These are phyloP conservation scores for Exophiala oligosperma DNA, from an alignment of 2,329 filamentous ascomycete genomes.

Conservation along the genomic window DNA sequence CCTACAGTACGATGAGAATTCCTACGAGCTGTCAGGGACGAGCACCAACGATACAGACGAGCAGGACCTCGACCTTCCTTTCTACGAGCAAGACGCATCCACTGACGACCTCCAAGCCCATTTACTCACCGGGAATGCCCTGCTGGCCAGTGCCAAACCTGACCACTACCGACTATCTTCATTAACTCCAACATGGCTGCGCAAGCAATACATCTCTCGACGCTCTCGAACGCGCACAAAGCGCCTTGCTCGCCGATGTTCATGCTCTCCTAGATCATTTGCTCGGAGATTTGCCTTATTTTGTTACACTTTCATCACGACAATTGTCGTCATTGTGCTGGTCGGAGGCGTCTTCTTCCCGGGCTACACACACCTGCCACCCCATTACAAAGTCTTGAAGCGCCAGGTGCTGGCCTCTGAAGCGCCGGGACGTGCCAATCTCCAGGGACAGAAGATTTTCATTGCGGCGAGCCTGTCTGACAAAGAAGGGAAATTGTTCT, in stretches of 20 bases:
- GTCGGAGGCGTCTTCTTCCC: constrained; percentile 53
- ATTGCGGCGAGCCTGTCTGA: constrained; percentile 73
- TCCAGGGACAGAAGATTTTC: constrained; percentile 66
- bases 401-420: constrained; percentile 34
- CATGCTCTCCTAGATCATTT: constrained; percentile 16
- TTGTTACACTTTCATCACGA: constrained; percentile 21
- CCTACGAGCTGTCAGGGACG: constrained; percentile 21
- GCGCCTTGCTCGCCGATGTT: constrained; percentile 9
- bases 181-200: constrained; percentile 20
- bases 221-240: constrained; percentile 10
- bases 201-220: constrained; percentile 12
- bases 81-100: constrained; percentile 8
- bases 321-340: constrained; percentile 38
- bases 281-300: constrained; percentile 23
- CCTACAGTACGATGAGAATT: constrained; percentile 9
- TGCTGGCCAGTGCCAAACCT: constrained; percentile 5
- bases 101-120: constrained; percentile 17
- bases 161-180: constrained; percentile 8
- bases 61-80: constrained; percentile 7
- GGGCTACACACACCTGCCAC: constrained; percentile 56
- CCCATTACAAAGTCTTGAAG: constrained; percentile 50
- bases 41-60: constrained; percentile 17
- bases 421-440: constrained; percentile 49
- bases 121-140: constrained; percentile 11
- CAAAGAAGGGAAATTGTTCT: constrained; percentile 57